Evolutionary conservation across 805 yeast species (phyloP).

Genomic region (Debaryomyces tyrocola): DNA sequence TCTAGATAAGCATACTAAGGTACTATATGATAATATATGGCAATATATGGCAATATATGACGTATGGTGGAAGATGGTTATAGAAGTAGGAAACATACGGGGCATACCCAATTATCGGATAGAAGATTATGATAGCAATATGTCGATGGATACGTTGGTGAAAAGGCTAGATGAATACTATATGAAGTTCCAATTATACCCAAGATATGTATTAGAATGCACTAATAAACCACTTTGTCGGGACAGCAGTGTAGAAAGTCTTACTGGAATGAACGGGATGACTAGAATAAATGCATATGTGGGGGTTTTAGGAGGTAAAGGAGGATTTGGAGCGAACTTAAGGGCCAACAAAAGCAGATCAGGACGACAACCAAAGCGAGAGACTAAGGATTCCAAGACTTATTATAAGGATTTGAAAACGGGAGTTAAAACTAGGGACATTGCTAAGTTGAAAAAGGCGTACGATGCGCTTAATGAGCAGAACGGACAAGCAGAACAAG

Average conservation of each 20-base stretch:
- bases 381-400: neutral
- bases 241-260: neutral
- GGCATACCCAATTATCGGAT: neutral
- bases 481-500: neutral
- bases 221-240: neutral
- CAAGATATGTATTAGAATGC: neutral
- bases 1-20: too few species aligned
- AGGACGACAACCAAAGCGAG: neutral
- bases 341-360: neutral
- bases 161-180: neutral
- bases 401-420: constrained; percentile 6
- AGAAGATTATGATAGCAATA: neutral
- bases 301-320: constrained; percentile 7
- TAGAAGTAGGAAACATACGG: neutral
- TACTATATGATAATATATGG: too few species aligned
- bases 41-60: neutral
- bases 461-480: neutral
- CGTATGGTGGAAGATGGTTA: neutral
- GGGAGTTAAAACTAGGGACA: constrained; percentile 3
- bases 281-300: neutral
- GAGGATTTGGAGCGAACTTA: constrained; percentile 10
- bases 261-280: neutral
- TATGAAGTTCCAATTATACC: neutral
- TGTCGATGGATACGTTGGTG: neutral
- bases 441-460: constrained; percentile 3